Percentiles rank a stretch among this genome's conserved stretches.
These are phyloP conservation scores for Vigna hirtella DNA, from an alignment of 306 rosid genomes.

Conservation along the genomic window DNA sequence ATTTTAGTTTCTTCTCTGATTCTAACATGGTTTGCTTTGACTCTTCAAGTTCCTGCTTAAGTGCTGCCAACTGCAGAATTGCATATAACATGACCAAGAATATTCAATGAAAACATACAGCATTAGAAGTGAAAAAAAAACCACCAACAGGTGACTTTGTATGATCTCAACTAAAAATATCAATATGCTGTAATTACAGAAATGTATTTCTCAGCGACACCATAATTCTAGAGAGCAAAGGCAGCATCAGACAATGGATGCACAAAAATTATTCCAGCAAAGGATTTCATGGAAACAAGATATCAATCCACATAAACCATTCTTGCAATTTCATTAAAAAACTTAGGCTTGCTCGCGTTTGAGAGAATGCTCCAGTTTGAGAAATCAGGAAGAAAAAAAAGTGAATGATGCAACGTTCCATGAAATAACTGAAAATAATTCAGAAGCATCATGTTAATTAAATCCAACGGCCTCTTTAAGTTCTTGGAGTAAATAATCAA, in stretches of 20 bases:
- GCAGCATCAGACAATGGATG: slow-evolving; percentile 17
- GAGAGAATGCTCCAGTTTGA: not conserved
- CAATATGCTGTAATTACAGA: slow-evolving; percentile 29
- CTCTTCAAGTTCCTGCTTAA: slow-evolving; percentile 90
- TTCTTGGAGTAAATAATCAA: not conserved
- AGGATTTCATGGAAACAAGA: slow-evolving; percentile 29
- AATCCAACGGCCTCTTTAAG: not conserved
- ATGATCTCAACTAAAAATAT: slow-evolving; percentile 27
- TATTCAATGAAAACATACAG: slow-evolving; percentile 32
- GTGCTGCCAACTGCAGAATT: slow-evolving; percentile 72
- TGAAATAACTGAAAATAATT: not conserved
- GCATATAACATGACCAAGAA: slow-evolving; percentile 42
- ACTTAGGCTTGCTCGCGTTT: not conserved
- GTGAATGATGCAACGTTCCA: not conserved
- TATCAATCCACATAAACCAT: not conserved
- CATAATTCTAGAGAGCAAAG: slow-evolving; percentile 23
- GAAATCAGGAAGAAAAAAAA: not conserved
- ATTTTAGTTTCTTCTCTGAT: slow-evolving; percentile 83
- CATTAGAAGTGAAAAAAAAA: not conserved
- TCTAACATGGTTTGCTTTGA: slow-evolving; percentile 80
- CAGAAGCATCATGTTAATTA: not conserved
- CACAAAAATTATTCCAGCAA: slow-evolving; percentile 19
- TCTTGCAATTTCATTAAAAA: not conserved
- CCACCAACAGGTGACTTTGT: slow-evolving; percentile 11
- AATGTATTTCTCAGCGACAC: slow-evolving; percentile 3